Evolutionary conservation across 371 early-diverging fungal genomes (phyloP).

Genomic region (Saksenaea vasiformis): DNA sequence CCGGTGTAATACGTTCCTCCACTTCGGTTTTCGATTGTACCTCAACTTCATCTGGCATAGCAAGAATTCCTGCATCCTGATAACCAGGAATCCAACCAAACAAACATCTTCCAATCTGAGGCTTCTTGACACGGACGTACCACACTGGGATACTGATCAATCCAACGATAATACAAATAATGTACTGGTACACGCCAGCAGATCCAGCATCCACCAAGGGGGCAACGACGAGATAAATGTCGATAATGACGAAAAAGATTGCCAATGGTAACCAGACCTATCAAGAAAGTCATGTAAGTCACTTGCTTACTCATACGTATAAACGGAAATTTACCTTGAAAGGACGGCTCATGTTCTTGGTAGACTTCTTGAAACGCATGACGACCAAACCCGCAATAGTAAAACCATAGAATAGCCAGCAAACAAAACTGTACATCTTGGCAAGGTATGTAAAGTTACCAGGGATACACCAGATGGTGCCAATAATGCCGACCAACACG

Average conservation of each 20-base stretch:
- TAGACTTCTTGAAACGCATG: slow-evolving; percentile 37
- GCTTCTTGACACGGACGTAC: slow-evolving; percentile 39
- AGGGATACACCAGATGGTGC: slow-evolving; percentile 44
- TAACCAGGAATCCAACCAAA: slow-evolving; percentile 44
- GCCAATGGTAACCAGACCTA: slow-evolving; percentile 36
- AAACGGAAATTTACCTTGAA: slow-evolving; percentile 22
- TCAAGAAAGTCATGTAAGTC: not conserved
- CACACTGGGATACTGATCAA: slow-evolving; percentile 39
- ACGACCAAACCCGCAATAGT: slow-evolving; percentile 32
- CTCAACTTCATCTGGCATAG: not conserved
- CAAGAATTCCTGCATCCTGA: slow-evolving; percentile 27
- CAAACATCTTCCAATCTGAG: slow-evolving; percentile 27
- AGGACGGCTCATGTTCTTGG: slow-evolving; percentile 28
- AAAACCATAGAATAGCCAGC: slow-evolving; percentile 61
- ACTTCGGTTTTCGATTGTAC: not conserved
- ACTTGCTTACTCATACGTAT: too few relatives aligned
- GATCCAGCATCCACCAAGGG: slow-evolving; percentile 43
- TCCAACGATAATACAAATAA: slow-evolving; percentile 37
- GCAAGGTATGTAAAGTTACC: slow-evolving; percentile 58
- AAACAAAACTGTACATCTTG: slow-evolving; percentile 58
- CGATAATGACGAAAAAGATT: slow-evolving; percentile 34
- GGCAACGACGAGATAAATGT: slow-evolving; percentile 38
- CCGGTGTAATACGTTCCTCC: not conserved
- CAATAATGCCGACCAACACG: slow-evolving; percentile 40
- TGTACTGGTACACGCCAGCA: slow-evolving; percentile 34